Base-by-base conservation (phyloP, 306 rosid species). In the Pterocarpus macrocarpus region DNA sequence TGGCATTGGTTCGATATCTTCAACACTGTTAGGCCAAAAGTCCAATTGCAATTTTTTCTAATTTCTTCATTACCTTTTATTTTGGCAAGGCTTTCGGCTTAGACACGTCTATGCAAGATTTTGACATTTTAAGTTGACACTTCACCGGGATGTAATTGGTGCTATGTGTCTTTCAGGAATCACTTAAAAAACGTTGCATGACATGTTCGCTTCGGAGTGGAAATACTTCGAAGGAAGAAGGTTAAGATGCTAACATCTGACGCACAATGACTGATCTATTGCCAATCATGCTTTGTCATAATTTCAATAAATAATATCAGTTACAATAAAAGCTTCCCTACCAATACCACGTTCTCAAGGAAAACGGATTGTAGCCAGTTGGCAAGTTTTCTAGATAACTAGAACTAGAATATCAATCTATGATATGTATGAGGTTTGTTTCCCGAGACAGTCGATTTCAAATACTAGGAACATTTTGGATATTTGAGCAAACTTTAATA, bases 321-420 rank as follows among this genome's bases (percentile, higher is more conserved):
- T 61, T 61, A 32, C 39, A 30, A 32, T 38, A 63, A 39, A 9
- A 16, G 41, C 15, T 6, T 15, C 10, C 69, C 33, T 73, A 58
- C 22, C 22, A 2, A 88, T 34, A 91, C 90, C 68, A 56, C 64
- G 64, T 86, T 89, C 84, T 85, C 34, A 14, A 36, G 56, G 33
- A 1, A 77, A 91, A 89, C 1, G 41, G 7, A 38, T 4, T 5
- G 5, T 6, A 4, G 6, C 41, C 41, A 38, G 41, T 5, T 38
- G 41, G 7, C 4, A 38, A 38, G 41, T 38, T 38, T 38, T 38
- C 41, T 2, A 2, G 39, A 5, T 36, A 36, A 36, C 5, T 0
- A 36, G 39, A 36, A 36, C 39, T 2, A 87, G 88, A 47, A 90
- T 89, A 71, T 87, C 90, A 11, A 80, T 87, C 50, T 87, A 85